A percentile compares a stretch with the other conserved stretches of the same genome.
Conservation (phyloP, 495 filamentous ascomycete genomes). For the Xylaria telfairii region DNA sequence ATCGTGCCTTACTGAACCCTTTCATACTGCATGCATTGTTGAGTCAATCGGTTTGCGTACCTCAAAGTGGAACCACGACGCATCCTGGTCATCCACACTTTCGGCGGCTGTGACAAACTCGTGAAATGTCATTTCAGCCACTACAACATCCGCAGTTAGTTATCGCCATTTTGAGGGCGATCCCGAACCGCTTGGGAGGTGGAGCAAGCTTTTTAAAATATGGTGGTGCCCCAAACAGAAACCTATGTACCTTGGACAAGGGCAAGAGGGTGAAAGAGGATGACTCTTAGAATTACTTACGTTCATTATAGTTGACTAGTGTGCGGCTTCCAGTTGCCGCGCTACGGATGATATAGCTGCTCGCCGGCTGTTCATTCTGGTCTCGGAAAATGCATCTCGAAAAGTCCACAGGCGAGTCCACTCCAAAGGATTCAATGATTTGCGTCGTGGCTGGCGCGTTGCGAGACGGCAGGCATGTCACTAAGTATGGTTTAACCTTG, state of each 20-base stretch:
- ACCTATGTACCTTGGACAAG: background rate
- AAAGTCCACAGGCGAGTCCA: conserved; percentile 52
- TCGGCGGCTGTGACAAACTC: conserved; percentile 27
- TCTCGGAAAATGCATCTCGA: conserved; percentile 65
- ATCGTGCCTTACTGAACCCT: conserved; percentile 12
- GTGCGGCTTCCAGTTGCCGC: conserved; percentile 64
- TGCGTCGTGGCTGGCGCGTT: conserved; percentile 42
- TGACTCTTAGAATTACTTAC: conserved; percentile 35
- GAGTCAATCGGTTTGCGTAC: conserved; percentile 47
- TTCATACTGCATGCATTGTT: background rate
- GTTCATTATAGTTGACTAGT: conserved; percentile 71
- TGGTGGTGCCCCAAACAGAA: background rate
- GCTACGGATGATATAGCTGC: conserved; percentile 75
- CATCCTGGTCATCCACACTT: conserved; percentile 17
- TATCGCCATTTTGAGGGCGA: conserved; percentile 11
- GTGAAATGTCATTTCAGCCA: conserved; percentile 24
- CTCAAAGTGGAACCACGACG: conserved; percentile 82
- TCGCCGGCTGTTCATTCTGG: conserved; percentile 61
- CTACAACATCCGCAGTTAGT: conserved; percentile 3
- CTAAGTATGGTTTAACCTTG: conserved; percentile 43
- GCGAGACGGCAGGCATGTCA: conserved; percentile 47
- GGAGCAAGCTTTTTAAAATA: background rate
- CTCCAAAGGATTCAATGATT: conserved; percentile 51
- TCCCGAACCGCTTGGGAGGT: background rate
- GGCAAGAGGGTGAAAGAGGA: background rate